Base-by-base conservation (phyloP, 768 basidiomycete species). In the Lactarius pseudohatsudake region DNA sequence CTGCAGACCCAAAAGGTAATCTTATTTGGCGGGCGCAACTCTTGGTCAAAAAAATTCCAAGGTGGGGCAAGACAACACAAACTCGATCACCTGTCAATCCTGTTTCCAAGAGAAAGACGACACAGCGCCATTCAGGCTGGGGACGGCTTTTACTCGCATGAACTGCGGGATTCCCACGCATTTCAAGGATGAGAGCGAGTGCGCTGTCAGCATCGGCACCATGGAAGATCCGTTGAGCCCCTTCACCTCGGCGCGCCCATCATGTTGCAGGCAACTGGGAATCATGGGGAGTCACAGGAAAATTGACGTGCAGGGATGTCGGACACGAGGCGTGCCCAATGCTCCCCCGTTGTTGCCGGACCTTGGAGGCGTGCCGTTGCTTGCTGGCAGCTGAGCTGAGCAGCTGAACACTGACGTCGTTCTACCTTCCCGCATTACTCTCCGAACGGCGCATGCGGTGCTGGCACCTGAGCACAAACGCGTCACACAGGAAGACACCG, bases 381-480 rank as follows among this genome's bases (percentile, higher is more conserved):
- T 34, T 18, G n/a, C 10, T 40, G 32, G 40, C 50, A 62, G 32
- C 30, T 62, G 61, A 66, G 57, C 61, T 9, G 41, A 61, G 56
- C 64, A 66, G 65, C 61, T 43, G 65, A 59, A 36, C 61, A 53
- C 61, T 62, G 60, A 61, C 65, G 54, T 65, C 64, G 59, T 38
- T 26, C 26, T 8, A 32, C 30, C 7, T 26, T 22, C 45, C 45
- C 56, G 30, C 20, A 18, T 16, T 54, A 26, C 45, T 55, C 34
- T 47, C 26, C 60, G 43, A 61, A 53, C 55, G 30, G 36, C 47
- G 45, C 38, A 40, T 50, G 28, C 22, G 60, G 61, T 47, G 47
- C 40, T 40, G 54, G 63, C 66, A 67, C 66, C 40, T 64, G 66
- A 64, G 34, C 62, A 36, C 16, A 13, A 13, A n/a, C 56, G 61